A percentile compares a stretch with the other conserved stretches of the same genome.
Evolutionary conservation across 495 filamentous ascomycete genomes (phyloP).

Genomic region (Daldinia childiae): DNA sequence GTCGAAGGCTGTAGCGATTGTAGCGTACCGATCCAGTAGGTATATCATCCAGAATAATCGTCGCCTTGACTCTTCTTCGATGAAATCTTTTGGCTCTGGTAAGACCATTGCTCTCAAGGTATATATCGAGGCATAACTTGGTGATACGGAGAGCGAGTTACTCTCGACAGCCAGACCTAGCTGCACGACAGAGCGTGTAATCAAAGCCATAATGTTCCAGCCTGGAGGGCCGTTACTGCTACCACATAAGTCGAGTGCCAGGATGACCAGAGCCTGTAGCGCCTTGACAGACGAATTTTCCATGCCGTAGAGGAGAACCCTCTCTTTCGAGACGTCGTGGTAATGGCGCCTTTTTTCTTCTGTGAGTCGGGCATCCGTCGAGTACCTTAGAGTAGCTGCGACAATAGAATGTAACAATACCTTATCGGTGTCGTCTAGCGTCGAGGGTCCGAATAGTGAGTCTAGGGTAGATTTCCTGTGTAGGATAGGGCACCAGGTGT

Average conservation of each 20-base stretch:
- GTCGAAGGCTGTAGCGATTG: constrained; percentile 87
- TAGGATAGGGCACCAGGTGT: constrained; percentile 90
- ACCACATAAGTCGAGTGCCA: constrained; percentile 80
- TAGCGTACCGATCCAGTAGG: constrained; percentile 86
- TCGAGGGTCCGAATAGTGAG: constrained; percentile 78
- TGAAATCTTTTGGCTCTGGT: constrained; percentile 82
- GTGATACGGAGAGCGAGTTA: constrained; percentile 76
- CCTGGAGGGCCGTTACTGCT: constrained; percentile 84
- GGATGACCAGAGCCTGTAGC: constrained; percentile 83
- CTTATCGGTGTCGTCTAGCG: constrained; percentile 80
- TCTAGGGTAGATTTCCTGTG: constrained; percentile 82
- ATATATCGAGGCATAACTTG: constrained; percentile 82
- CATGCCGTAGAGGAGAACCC: constrained; percentile 82
- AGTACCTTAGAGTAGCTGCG: constrained; percentile 84
- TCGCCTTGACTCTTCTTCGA: constrained; percentile 85
- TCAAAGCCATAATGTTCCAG: constrained; percentile 89
- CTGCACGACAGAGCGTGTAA: constrained; percentile 85
- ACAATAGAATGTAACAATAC: constrained; percentile 88
- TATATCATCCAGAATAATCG: constrained; percentile 95
- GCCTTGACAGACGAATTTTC: constrained; percentile 90
- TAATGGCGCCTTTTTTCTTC: constrained; percentile 75
- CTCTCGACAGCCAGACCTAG: constrained; percentile 82
- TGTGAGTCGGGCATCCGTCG: constrained; percentile 74
- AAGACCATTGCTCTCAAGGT: constrained; percentile 83
- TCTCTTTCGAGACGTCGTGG: constrained; percentile 82